Base-by-base conservation (phyloP, 2,329 filamentous ascomycete species). In the Trichoderma citrinoviride region DNA sequence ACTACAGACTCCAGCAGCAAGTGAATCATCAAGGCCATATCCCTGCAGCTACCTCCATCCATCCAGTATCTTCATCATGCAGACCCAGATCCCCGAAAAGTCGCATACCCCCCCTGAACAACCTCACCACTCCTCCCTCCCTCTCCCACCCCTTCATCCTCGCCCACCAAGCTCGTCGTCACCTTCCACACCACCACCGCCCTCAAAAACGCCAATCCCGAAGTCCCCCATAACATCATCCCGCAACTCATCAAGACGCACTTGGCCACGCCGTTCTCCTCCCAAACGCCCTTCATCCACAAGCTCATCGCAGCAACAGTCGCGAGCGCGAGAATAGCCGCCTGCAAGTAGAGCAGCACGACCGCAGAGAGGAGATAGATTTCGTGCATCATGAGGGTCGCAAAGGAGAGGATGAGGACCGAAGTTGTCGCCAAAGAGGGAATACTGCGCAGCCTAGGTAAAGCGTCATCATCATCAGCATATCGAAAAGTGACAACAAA, bases 101-200 rank as follows among this genome's bases (percentile, higher is more conserved):
- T 60, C 5, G 19, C 43, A 60, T 41, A 60, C 7, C 17, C 54
- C 5, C 25, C 43, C 7, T 33, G 12, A 5, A 43, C 12, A 23
- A 8, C 12, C 19, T 23, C 3, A n/a, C 52, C 23, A 3, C 10
- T 14, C 7, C 7, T 7, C 8, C 7, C 8, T 8, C 7, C 7
- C 8, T 12, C 8, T 8, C 19, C n/a, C 15, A 4, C 5, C 23
- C 7, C 15, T 21, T 62, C 25, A 41, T 44, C 40, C 6, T 58
- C 54, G 17, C 15, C 17, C 25, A 1, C 17, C 25, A 1, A n/a
- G 17, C 17, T 23, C 3, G 27, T 7, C 3, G 3, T 54, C 5
- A 67, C 54, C 61, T 65, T 73, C 73, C 74, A 76, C 2, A 76
- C 53, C 6, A 72, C 67, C 41, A 67, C 72, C 0, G 72, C 71